These are phyloP conservation scores for Bretziella fagacearum DNA, from an alignment of 2,329 filamentous ascomycete genomes.

Conservation along the genomic window DNA sequence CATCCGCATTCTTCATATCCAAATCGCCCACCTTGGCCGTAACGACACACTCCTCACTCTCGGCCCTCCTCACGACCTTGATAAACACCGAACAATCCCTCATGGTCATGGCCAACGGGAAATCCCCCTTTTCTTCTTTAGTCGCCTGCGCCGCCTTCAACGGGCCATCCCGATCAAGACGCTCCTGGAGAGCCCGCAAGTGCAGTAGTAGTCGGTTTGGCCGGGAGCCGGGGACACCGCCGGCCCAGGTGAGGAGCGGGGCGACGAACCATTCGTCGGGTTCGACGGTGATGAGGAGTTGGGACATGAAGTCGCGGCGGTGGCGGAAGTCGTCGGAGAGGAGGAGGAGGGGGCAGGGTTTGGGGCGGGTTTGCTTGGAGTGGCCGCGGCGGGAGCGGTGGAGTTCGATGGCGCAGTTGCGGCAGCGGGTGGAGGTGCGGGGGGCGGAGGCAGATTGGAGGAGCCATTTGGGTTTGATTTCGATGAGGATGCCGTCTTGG, in stretches of 20 bases:
- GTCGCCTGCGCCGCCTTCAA: conserved; percentile 26
- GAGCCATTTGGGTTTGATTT: conserved; percentile 80
- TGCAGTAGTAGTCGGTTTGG: conserved; percentile 23
- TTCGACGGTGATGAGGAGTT: conserved; percentile 16
- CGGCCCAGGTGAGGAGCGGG: conserved; percentile 14
- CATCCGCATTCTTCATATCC: conserved; percentile 53
- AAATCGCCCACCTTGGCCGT: conserved; percentile 44
- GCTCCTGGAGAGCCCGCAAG: conserved; percentile 24
- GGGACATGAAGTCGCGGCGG: conserved; percentile 23
- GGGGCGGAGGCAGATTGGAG: conserved; percentile 59
- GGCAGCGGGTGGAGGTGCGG: conserved; percentile 42
- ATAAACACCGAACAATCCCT: conserved; percentile 64
- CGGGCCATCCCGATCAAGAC: conserved; percentile 28
- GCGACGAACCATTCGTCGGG: conserved; percentile 15
- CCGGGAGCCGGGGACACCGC: conserved; percentile 4
- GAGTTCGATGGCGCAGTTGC: conserved; percentile 49
- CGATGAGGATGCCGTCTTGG: conserved; percentile 31
- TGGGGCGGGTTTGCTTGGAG: conserved; percentile 28
- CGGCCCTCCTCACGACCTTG: conserved; percentile 27
- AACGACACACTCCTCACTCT: conserved; percentile 14
- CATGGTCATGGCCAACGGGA: conserved; percentile 61
- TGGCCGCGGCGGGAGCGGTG: conserved; percentile 22
- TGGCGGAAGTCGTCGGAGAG: conserved; percentile 22
- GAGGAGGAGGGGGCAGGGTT: conserved; percentile 41
- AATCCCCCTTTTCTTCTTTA: conserved; percentile 21